Evolutionary conservation across 495 filamentous ascomycete species (phyloP).

Genomic region (Neurospora tetraspora): DNA sequence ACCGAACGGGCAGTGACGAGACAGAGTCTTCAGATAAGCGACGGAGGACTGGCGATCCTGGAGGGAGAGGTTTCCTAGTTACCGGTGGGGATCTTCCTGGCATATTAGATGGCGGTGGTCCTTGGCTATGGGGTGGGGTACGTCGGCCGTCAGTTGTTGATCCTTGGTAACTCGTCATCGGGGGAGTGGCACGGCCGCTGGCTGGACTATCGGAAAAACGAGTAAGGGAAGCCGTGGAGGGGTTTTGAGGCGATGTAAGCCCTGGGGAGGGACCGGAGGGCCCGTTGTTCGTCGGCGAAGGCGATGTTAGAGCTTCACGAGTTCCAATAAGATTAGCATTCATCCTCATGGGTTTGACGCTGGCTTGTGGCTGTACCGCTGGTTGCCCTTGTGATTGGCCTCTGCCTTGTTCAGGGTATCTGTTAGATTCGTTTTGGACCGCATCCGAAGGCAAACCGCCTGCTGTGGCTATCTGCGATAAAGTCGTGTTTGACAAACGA

Average conservation of each 20-base stretch:
- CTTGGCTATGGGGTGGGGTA: slow-evolving; percentile 25
- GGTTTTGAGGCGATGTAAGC: slow-evolving; percentile 21
- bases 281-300: slow-evolving; percentile 15
- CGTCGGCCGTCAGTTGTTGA: slow-evolving; percentile 19
- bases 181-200: slow-evolving; percentile 6
- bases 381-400: slow-evolving; percentile 19
- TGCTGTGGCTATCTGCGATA: slow-evolving; percentile 64
- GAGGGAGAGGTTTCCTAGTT: slow-evolving; percentile 54
- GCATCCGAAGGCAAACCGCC: slow-evolving; percentile 33
- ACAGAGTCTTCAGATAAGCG: slow-evolving; percentile 17
- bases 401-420: background rate
- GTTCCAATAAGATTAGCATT: slow-evolving; percentile 41
- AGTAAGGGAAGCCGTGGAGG: slow-evolving; percentile 27
- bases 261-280: slow-evolving; percentile 17
- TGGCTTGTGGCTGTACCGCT: slow-evolving; percentile 37
- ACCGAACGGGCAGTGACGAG: slow-evolving; percentile 13
- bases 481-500: slow-evolving; percentile 69
- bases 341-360: slow-evolving; percentile 32
- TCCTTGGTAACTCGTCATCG: slow-evolving; percentile 18
- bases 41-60: slow-evolving; percentile 29
- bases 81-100: slow-evolving; percentile 26
- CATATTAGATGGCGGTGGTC: slow-evolving; percentile 13
- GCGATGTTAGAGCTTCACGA: slow-evolving; percentile 38
- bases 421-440: background rate
- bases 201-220: background rate